phyloP scores from a whole-genome alignment of 2,329 filamentous ascomycete genomes.

The Septoria linicola region DNA sequence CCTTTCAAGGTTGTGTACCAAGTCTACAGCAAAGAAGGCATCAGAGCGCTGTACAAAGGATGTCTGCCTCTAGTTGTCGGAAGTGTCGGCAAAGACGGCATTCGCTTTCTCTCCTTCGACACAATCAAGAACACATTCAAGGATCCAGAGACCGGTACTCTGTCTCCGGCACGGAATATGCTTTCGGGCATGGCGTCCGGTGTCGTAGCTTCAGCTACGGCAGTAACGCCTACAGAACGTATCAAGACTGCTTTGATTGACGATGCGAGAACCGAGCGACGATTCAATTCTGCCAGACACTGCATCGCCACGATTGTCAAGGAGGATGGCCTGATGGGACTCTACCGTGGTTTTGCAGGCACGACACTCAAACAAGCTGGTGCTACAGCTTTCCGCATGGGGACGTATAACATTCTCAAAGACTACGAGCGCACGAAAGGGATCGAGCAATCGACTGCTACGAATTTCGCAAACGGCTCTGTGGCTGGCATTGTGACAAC shows the following conservation, averaged over 20 bases:
- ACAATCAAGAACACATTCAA: conserved; percentile 61
- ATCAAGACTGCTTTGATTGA: conserved; percentile 69
- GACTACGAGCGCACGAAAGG: conserved; percentile 53
- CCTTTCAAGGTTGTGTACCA: conserved; percentile 58
- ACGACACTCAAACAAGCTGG: conserved; percentile 64
- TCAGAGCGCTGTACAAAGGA: conserved; percentile 61
- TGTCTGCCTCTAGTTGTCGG: conserved; percentile 61
- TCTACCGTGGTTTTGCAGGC: conserved; percentile 60
- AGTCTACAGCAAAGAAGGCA: conserved; percentile 57
- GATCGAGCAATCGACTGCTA: conserved; percentile 51
- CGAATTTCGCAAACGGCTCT: conserved; percentile 63
- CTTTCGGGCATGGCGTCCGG: conserved; percentile 64
- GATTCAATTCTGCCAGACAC: conserved; percentile 54
- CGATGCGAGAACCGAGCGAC: conserved; percentile 53
- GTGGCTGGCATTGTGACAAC: conserved; percentile 62
- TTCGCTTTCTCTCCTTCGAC: conserved; percentile 66
- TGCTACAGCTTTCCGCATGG: conserved; percentile 62
- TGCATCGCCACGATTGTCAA: conserved; percentile 51
- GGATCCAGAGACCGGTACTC: conserved; percentile 54
- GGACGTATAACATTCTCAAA: conserved; percentile 62
- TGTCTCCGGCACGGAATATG: conserved; percentile 59
- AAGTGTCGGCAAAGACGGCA: conserved; percentile 63
- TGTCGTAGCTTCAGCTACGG: conserved; percentile 60
- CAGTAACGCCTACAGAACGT: conserved; percentile 66
- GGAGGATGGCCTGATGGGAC: conserved; percentile 54